phyloP scores from a whole-genome alignment of 2,329 filamentous ascomycete genomes.

The Calonectria naviculata region DNA sequence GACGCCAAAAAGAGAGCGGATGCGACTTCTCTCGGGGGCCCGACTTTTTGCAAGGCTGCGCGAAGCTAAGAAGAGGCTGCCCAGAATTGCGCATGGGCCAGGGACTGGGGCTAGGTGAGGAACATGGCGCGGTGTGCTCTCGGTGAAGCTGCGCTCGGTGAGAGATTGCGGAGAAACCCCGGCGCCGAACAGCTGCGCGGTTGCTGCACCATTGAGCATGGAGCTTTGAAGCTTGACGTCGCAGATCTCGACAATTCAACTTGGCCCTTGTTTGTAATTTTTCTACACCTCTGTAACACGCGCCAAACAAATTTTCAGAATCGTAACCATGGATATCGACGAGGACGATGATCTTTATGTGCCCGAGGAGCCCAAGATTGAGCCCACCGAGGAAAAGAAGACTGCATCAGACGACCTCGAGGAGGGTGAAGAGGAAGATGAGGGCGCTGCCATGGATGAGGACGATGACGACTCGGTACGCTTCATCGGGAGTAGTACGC shows the following conservation, averaged over 20 bases:
- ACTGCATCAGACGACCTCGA: constrained; percentile 66
- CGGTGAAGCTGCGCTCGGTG: constrained; percentile 28
- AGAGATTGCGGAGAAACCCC: constrained; percentile 43
- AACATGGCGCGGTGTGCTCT: constrained; percentile 11
- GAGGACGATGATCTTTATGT: constrained; percentile 77
- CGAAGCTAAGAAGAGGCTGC: constrained; percentile 20
- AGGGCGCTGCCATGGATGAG: constrained; percentile 69
- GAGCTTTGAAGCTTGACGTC: constrained; percentile 29
- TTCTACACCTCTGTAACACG: not conserved
- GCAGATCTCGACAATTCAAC: constrained; percentile 20
- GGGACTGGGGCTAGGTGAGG: constrained; percentile 27
- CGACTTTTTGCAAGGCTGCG: constrained; percentile 36
- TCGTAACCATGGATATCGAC: constrained; percentile 70
- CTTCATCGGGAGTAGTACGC: not conserved
- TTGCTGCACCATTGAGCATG: constrained; percentile 27
- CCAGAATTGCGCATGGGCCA: constrained; percentile 35
- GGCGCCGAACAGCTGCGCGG: constrained; percentile 31
- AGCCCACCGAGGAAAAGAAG: constrained; percentile 45
- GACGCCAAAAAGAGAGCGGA: constrained; percentile 26
- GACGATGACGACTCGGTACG: constrained; percentile 62
- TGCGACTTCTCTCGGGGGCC: constrained; percentile 34
- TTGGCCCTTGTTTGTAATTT: not conserved
- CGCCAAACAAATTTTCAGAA: not conserved
- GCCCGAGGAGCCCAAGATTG: constrained; percentile 64
- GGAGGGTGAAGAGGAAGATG: constrained; percentile 73